Base-by-base conservation (phyloP, 345 rosid species). In the Syzygium aromaticum region DNA sequence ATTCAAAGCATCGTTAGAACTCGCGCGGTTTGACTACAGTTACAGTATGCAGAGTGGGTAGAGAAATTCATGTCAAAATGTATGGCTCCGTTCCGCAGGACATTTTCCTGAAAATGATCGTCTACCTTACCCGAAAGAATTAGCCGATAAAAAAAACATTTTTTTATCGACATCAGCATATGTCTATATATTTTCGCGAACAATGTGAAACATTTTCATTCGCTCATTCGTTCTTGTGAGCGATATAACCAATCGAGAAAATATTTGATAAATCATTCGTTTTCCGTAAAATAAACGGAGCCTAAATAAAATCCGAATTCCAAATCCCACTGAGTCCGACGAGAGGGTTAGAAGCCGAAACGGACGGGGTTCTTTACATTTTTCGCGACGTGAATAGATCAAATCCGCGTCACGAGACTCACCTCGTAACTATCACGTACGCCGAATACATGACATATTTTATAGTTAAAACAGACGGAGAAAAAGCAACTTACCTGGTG, bases 81-180 rank as follows among this genome's bases (percentile, higher is more conserved):
- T 9, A 22, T 7, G 11, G 3, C 25, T 7, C 22, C 11, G 11
- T 43, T 43, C 6, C 6, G 46, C 46, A 43, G 6, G 46, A 43
- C 6, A 43, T 43, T 43, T 63, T 7, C 5, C 13, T 15, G 7
- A 64, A 30, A 63, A 14, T 30, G 11, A 30, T 19, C 19, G 0
- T 0, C 30, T 64, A 28, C 1, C 0, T 28, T 0, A 0, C 1
- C 15, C 8, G 5, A 64, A 15, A 28, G 28, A 64, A 7, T 64
- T 53, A 53, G 1, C 3, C 22, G 1, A 51, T 49, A 8, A 51
- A 51, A 53, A 16, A 54, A 19, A 17, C 7, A 17, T 16, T 19
- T 53, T 5, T 15, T 54, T 19, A 52, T 5, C 0, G 2, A 52
- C 5, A 16, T 6, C 5, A 52, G 16, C 16, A 15, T 16, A 52